These are phyloP conservation scores for Pisolithus sp. DNA, from an alignment of 768 basidiomycete species.

Conservation along the genomic window DNA sequence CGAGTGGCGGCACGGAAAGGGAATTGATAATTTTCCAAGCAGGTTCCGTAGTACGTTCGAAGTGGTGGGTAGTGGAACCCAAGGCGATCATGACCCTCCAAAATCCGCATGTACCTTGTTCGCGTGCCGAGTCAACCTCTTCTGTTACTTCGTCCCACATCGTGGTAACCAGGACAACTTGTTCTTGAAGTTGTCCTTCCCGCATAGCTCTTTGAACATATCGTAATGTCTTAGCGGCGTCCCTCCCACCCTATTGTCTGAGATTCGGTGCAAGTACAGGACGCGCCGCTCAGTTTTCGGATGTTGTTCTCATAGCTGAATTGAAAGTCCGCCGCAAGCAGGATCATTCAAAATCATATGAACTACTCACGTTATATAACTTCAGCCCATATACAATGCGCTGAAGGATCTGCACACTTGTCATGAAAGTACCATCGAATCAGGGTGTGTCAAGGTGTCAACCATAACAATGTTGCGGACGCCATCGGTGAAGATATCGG, in stretches of 20 bases:
- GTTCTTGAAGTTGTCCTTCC: conserved; percentile 22
- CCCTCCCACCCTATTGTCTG: conserved; percentile 19
- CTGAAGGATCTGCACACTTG: conserved; percentile 21
- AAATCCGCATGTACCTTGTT: conserved; percentile 22
- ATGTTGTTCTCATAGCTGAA: conserved; percentile 20
- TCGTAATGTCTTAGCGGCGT: conserved; percentile 22
- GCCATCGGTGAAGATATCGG: conserved; percentile 11
- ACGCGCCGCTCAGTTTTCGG: conserved; percentile 27
- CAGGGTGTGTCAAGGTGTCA: conserved; percentile 19
- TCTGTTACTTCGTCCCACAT: conserved; percentile 26
- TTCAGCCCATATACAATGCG: conserved; percentile 22
- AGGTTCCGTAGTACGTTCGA: conserved; percentile 13
- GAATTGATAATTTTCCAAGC: conserved; percentile 26
- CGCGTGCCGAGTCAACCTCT: conserved; percentile 18
- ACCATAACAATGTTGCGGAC: conserved; percentile 8
- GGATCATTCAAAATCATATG: background rate
- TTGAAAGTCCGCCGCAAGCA: conserved; percentile 5
- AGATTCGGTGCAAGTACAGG: conserved; percentile 25
- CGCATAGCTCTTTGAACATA: conserved; percentile 22
- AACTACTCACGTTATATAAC: conserved; percentile 17
- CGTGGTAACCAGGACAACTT: conserved; percentile 31
- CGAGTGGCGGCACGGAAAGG: background rate
- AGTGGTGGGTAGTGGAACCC: conserved; percentile 23
- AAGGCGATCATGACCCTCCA: conserved; percentile 25
- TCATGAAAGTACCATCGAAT: conserved; percentile 19